phyloP scores from a whole-genome alignment of 768 basidiomycete genomes.

The Russula compacta region DNA sequence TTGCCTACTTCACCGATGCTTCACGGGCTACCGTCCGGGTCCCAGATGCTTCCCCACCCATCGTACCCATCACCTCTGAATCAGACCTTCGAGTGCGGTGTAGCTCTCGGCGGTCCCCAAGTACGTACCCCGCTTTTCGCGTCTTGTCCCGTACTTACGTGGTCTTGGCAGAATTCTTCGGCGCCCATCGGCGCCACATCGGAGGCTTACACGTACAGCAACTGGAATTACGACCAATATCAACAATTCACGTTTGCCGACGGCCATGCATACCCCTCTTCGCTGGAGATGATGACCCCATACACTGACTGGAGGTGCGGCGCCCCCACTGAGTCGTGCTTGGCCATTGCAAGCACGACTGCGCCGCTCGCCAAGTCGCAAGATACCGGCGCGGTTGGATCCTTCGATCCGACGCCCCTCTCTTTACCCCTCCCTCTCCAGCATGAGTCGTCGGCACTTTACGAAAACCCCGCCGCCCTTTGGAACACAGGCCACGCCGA shows the following conservation, averaged over 20 bases:
- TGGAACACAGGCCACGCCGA: slow-evolving; percentile 9
- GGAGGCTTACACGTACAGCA: slow-evolving; percentile 3
- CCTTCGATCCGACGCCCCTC: slow-evolving; percentile 2
- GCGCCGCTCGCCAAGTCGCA: background rate
- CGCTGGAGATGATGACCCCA: slow-evolving; percentile 5
- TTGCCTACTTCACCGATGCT: background rate
- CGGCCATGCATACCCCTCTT: slow-evolving; percentile 8
- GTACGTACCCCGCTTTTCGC: background rate
- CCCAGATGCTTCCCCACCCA: slow-evolving; percentile 6
- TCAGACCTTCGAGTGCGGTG: background rate
- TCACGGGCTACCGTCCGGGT: background rate
- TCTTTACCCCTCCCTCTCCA: slow-evolving; percentile 13
- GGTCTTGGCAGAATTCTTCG: background rate
- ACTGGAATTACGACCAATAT: background rate
- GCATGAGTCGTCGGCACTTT: background rate
- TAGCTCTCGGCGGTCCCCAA: background rate
- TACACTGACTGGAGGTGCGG: slow-evolving; percentile 8
- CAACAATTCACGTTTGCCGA: slow-evolving; percentile 13
- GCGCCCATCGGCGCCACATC: background rate
- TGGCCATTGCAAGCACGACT: background rate
- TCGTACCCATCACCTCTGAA: background rate
- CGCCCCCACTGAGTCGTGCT: background rate
- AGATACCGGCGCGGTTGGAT: slow-evolving; percentile 2
- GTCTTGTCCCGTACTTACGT: background rate
- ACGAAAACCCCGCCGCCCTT: slow-evolving; percentile 11